Conservation (phyloP, 129 eudicot species). For the Deinandra increscens region DNA sequence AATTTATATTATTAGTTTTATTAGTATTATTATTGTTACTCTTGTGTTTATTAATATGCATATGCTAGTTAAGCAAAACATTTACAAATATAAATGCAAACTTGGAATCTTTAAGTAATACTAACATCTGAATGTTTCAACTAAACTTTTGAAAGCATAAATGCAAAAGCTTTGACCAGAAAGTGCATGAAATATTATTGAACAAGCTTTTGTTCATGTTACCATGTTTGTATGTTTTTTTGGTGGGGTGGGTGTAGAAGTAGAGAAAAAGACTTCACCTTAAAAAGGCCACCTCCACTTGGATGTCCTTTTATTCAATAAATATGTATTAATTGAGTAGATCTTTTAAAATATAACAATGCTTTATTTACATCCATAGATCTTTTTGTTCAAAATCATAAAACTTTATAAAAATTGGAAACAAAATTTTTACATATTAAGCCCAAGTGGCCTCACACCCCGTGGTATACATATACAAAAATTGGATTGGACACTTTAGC, state of each 20-base stretch:
- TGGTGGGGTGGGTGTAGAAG: neutral
- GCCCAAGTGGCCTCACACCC: no score
- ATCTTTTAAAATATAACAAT: neutral
- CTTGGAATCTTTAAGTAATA: no score
- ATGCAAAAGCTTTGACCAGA: neutral
- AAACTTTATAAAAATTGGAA: no score
- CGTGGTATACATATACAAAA: no score
- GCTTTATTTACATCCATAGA: no score
- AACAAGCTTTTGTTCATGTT: neutral
- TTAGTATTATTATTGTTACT: no score
- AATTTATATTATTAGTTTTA: no score
- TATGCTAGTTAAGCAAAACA: neutral
- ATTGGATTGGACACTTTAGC: no score
- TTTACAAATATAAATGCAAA: neutral
- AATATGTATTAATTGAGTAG: neutral
- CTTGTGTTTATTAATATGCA: neutral
- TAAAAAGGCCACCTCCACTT: neutral
- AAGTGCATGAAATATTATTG: neutral
- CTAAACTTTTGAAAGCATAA: neutral
- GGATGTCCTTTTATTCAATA: neutral
- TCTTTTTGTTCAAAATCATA: no score
- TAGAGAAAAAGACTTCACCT: constrained; percentile 5
- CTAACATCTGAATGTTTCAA: neutral
- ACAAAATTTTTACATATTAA: no score
- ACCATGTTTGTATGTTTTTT: neutral